Evolutionary conservation across 1,139 yeast genomes (phyloP).

Genomic region (Suhomyces terraborum): DNA sequence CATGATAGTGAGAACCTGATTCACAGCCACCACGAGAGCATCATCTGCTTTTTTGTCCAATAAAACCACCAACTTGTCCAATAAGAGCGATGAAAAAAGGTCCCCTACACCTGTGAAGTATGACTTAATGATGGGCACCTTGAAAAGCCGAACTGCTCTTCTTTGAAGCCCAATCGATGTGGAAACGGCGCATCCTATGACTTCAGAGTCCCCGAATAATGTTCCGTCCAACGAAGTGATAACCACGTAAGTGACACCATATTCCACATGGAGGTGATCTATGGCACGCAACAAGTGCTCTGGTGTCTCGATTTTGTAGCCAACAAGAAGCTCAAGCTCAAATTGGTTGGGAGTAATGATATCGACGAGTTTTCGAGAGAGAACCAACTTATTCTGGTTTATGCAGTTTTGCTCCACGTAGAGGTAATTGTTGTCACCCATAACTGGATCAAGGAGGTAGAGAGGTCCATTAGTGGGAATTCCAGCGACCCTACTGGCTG

Average conservation of each 20-base stretch:
- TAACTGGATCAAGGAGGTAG: constrained; percentile 87
- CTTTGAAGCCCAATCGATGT: constrained; percentile 18
- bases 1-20: constrained; percentile 55
- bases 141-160: constrained; percentile 6
- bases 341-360: constrained; percentile 89
- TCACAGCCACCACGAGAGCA: constrained; percentile 32
- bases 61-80: constrained; percentile 50
- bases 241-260: constrained; percentile 61
- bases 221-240: constrained; percentile 55
- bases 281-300: constrained; percentile 50
- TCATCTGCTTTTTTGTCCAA: neutral
- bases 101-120: constrained; percentile 95
- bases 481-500: neutral
- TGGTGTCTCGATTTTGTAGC: constrained; percentile 45
- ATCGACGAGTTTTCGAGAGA: constrained; percentile 55
- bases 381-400: constrained; percentile 59
- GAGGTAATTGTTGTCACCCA: constrained; percentile 87
- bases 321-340: constrained; percentile 77
- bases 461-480: constrained; percentile 8
- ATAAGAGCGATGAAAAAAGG: constrained; percentile 73
- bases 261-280: constrained; percentile 48
- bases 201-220: constrained; percentile 10
- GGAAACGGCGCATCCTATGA: constrained; percentile 57
- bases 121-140: constrained; percentile 59
- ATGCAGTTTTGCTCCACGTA: constrained; percentile 77